A percentile compares a stretch with the other conserved stretches of the same genome.
phyloP scores from a whole-genome alignment of 2,329 filamentous ascomycete genomes.

The Apiospora phragmitis region DNA sequence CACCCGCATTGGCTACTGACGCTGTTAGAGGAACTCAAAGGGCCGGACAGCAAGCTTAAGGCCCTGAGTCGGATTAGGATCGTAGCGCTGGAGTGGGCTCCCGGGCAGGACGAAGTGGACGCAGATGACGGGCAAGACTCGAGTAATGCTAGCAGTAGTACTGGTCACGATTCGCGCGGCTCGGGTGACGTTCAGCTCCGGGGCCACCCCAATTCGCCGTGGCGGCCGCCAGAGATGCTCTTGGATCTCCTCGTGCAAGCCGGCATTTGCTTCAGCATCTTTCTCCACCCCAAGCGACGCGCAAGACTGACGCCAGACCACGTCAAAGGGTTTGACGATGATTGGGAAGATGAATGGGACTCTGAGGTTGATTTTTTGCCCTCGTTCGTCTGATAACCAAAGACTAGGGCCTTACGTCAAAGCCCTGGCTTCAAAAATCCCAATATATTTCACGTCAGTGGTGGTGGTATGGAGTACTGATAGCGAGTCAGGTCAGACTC shows the following conservation, averaged over 20 bases:
- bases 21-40: neutral
- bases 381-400: neutral
- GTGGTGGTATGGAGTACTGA: neutral
- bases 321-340: neutral
- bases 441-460: neutral
- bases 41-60: neutral
- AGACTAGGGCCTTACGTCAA: neutral
- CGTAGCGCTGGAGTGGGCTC: neutral
- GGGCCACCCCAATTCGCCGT: neutral
- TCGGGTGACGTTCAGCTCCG: neutral
- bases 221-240: neutral
- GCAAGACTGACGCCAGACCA: conserved; percentile 1
- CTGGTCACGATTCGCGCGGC: neutral
- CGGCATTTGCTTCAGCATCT: conserved; percentile 4
- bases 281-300: neutral
- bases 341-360: neutral
- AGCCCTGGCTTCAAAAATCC: no score
- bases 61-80: neutral
- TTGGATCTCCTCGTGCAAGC: neutral
- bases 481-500: neutral
- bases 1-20: conserved; percentile 1
- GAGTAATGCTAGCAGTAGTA: neutral
- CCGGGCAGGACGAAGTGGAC: neutral
- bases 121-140: neutral
- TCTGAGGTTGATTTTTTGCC: neutral